Evolutionary conservation across 2,329 filamentous ascomycete genomes (phyloP).

Genomic region (Coniochaeta prunicola): DNA sequence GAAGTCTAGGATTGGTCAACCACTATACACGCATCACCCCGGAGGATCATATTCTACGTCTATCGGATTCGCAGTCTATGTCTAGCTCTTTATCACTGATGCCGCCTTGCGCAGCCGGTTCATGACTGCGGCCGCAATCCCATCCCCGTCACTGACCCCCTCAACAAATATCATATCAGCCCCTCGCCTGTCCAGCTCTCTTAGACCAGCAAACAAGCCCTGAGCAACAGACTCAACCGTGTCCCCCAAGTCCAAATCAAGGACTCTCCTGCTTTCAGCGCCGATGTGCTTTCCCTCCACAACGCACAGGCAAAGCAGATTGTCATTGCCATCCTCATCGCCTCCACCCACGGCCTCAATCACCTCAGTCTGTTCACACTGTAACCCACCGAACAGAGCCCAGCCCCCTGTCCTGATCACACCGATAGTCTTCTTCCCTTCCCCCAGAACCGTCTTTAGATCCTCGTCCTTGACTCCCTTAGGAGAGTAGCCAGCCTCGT

Average conservation of each 20-base stretch:
- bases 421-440: slow-evolving; percentile 30
- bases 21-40: background rate
- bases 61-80: slow-evolving; percentile 15
- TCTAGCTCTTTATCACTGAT: slow-evolving; percentile 47
- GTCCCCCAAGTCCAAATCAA: slow-evolving; percentile 68
- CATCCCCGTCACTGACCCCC: slow-evolving; percentile 70
- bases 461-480: slow-evolving; percentile 7
- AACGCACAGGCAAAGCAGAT: slow-evolving; percentile 7
- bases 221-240: slow-evolving; percentile 71
- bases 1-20: background rate
- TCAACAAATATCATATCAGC: slow-evolving; percentile 87
- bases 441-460: slow-evolving; percentile 5
- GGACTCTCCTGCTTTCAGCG: slow-evolving; percentile 31
- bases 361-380: slow-evolving; percentile 18
- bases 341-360: slow-evolving; percentile 8
- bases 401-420: slow-evolving; percentile 50
- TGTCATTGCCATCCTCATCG: slow-evolving; percentile 18
- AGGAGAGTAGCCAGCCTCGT: slow-evolving; percentile 46
- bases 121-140: slow-evolving; percentile 83
- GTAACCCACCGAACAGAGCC: slow-evolving; percentile 35
- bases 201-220: slow-evolving; percentile 78
- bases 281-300: slow-evolving; percentile 30
- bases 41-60: slow-evolving; percentile 8
- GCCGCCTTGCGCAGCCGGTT: slow-evolving; percentile 76
- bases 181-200: slow-evolving; percentile 72